Conservation (phyloP, 2,329 filamentous ascomycete species). For the Talaromyces marneffei region DNA sequence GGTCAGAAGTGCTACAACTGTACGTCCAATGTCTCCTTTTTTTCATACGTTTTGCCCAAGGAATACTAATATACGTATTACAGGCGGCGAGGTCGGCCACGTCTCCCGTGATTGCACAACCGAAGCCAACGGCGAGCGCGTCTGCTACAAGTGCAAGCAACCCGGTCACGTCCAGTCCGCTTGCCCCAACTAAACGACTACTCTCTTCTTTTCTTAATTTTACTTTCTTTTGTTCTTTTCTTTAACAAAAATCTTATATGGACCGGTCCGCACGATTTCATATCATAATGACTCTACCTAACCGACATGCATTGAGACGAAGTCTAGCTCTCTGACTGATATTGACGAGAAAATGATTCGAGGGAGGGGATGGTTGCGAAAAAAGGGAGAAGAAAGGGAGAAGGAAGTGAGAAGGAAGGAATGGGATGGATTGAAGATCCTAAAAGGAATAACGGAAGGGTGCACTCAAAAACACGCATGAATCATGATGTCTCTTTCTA, state of each 20-base stretch:
- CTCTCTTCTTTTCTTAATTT: constrained; percentile 20
- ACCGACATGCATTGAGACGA: constrained; percentile 4
- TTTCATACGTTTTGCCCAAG: no score
- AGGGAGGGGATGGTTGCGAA: background rate
- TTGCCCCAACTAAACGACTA: constrained; percentile 69
- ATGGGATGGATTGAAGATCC: background rate
- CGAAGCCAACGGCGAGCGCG: constrained; percentile 83
- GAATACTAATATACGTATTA: constrained; percentile 9
- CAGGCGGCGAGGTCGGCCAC: constrained; percentile 79
- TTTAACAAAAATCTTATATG: background rate
- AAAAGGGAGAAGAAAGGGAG: background rate
- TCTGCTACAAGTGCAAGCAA: constrained; percentile 95
- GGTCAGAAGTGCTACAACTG: constrained; percentile 99
- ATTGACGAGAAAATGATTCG: constrained; percentile 1
- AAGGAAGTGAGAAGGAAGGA: constrained; percentile 3
- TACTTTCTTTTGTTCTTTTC: constrained; percentile 3
- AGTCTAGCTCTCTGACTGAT: background rate
- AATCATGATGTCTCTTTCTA: constrained; percentile 3
- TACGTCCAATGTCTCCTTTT: constrained; percentile 36
- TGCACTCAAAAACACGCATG: background rate
- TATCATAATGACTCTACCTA: constrained; percentile 11
- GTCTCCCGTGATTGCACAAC: constrained; percentile 94
- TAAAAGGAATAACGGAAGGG: background rate
- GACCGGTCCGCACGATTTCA: constrained; percentile 9
- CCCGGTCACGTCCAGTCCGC: constrained; percentile 87